Evolutionary conservation across 73 alveolate genomes (phyloP).

Genomic region (Symbiodinium natans): DNA sequence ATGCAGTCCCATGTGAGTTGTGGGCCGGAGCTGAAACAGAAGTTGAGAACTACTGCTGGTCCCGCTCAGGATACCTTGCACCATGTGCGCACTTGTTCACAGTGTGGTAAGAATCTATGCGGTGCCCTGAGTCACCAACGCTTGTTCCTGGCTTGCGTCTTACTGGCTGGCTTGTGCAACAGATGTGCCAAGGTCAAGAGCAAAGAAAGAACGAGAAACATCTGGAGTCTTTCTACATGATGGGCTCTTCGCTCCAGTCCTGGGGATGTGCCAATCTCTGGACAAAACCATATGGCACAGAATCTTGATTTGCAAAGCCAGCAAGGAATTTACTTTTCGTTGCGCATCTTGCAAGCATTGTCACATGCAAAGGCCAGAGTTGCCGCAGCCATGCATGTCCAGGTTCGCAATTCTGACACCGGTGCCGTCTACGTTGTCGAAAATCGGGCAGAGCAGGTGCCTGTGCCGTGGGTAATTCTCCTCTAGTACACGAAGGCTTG

Average conservation of each 20-base stretch:
- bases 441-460: conserved; percentile 31
- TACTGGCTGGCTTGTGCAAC: not conserved
- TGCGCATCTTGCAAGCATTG: too few species aligned
- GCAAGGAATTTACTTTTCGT: too few species aligned
- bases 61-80: not conserved
- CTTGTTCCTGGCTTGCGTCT: too few species aligned
- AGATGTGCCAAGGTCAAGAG: not conserved
- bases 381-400: too few species aligned
- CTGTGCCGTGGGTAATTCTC: too few species aligned
- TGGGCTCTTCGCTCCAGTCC: not conserved
- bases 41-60: not conserved
- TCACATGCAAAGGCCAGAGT: too few species aligned
- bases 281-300: not conserved
- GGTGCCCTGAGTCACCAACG: not conserved
- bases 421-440: conserved; percentile 27
- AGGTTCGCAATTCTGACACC: not conserved
- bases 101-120: conserved; percentile 3
- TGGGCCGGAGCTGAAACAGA: too few species aligned
- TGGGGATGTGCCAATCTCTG: conserved; percentile 20
- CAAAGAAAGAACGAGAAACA: not conserved
- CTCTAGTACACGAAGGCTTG: not conserved
- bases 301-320: not conserved
- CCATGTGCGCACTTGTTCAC: not conserved
- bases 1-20: not conserved
- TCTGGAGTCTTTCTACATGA: conserved; percentile 15